These are phyloP conservation scores for Clavulina sp. DNA, from an alignment of 768 basidiomycete genomes.

Conservation along the genomic window DNA sequence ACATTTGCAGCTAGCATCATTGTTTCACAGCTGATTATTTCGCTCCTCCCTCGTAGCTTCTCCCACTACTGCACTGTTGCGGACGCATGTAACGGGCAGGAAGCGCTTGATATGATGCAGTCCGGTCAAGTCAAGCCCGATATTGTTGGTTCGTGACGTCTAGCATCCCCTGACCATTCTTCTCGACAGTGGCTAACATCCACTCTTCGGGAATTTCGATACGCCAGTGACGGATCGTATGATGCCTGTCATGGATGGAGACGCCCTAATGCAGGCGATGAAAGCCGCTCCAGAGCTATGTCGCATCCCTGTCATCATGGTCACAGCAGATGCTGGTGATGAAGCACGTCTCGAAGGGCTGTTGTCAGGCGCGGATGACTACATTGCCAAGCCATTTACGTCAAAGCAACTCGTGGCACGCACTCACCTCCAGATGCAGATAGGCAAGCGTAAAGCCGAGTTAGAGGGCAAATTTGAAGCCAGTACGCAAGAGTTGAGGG, in stretches of 20 bases:
- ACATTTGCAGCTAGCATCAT: neutral
- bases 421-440: conserved; percentile 23
- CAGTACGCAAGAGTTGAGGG: neutral
- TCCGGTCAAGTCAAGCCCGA: conserved; percentile 22
- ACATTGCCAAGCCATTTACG: conserved; percentile 24
- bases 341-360: conserved; percentile 22
- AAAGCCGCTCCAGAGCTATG: conserved; percentile 13
- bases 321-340: conserved; percentile 23
- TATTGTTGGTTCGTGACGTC: conserved; percentile 17
- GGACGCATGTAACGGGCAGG: conserved; percentile 19
- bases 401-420: conserved; percentile 23
- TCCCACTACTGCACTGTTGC: conserved; percentile 19
- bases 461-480: conserved; percentile 4
- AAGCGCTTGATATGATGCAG: conserved; percentile 15
- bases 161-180: neutral
- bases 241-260: conserved; percentile 18
- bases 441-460: conserved; percentile 20
- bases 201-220: too few relatives aligned
- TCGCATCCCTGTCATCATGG: conserved; percentile 19
- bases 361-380: conserved; percentile 23
- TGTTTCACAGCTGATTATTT: neutral
- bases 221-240: neutral
- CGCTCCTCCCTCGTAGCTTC: conserved; percentile 16
- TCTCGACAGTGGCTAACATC: neutral
- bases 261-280: conserved; percentile 17